These are phyloP conservation scores for Amaranthus tricolor DNA, from an alignment of 179 eudicot genomes.

Conservation along the genomic window DNA sequence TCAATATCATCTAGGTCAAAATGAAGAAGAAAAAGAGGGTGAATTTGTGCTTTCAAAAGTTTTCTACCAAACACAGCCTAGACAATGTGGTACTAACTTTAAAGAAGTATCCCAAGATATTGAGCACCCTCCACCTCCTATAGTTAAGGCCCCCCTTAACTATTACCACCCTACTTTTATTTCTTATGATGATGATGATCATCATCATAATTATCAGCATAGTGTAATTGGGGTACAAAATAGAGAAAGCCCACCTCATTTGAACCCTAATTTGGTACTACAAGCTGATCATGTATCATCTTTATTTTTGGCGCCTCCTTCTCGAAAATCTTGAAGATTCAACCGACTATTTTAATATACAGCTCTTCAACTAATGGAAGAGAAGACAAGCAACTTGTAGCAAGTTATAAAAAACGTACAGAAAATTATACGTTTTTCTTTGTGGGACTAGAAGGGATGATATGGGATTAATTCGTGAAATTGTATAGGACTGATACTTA, in stretches of 20 bases:
- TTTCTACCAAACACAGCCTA: slow-evolving; percentile 90
- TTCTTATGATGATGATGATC: slow-evolving; percentile 29
- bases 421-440: neutral
- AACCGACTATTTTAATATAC: slow-evolving; percentile 9
- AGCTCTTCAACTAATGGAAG: slow-evolving; percentile 9
- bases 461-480: neutral
- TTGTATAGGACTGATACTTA: neutral
- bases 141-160: slow-evolving; percentile 28
- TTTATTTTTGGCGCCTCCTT: slow-evolving; percentile 23
- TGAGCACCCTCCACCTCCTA: slow-evolving; percentile 13
- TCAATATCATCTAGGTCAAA: slow-evolving; percentile 75
- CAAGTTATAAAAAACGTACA: neutral
- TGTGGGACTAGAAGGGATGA: neutral
- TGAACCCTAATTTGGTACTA: slow-evolving; percentile 54
- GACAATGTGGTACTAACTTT: slow-evolving; percentile 54
- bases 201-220: neutral
- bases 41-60: slow-evolving; percentile 79
- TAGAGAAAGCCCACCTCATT: slow-evolving; percentile 41
- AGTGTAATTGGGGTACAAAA: slow-evolving; percentile 30
- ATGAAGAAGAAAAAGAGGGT: slow-evolving; percentile 85
- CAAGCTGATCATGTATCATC: slow-evolving; percentile 58
- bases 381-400: neutral
- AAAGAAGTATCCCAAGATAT: slow-evolving; percentile 13
- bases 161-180: slow-evolving; percentile 43
- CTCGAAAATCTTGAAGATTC: slow-evolving; percentile 14